Evolutionary conservation across 2,329 filamentous ascomycete genomes (phyloP).

Genomic region (Dichotomopilus funicola): DNA sequence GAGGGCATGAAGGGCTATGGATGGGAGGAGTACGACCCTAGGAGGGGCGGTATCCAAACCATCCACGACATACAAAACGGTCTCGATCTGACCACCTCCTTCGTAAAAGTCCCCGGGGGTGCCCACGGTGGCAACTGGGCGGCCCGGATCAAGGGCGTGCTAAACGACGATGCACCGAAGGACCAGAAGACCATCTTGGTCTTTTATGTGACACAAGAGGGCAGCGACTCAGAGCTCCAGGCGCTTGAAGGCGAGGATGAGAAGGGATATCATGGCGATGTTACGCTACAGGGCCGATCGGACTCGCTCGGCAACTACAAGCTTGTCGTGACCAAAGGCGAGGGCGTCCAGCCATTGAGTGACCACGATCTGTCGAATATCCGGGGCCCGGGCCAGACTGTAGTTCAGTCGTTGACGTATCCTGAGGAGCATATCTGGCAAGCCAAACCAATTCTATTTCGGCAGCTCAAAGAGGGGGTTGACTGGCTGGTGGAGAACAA

Average conservation of each 20-base stretch:
- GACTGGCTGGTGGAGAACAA: slow-evolving; percentile 41
- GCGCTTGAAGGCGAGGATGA: slow-evolving; percentile 46
- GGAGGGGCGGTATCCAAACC: slow-evolving; percentile 78
- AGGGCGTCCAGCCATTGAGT: slow-evolving; percentile 54
- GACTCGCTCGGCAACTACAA: slow-evolving; percentile 71
- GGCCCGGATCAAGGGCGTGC: slow-evolving; percentile 74
- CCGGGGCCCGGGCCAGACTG: slow-evolving; percentile 68
- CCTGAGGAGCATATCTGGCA: slow-evolving; percentile 61
- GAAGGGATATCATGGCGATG: slow-evolving; percentile 49
- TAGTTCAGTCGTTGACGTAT: slow-evolving; percentile 65
- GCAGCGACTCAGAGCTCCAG: slow-evolving; percentile 58
- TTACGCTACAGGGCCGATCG: slow-evolving; percentile 65
- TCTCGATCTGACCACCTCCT: slow-evolving; percentile 86
- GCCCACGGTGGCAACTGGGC: slow-evolving; percentile 86
- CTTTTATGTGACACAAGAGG: slow-evolving; percentile 79
- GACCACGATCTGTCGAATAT: slow-evolving; percentile 58
- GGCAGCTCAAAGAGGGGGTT: slow-evolving; percentile 46
- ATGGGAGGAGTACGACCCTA: slow-evolving; percentile 94
- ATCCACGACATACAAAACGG: slow-evolving; percentile 86
- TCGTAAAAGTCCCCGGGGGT: slow-evolving; percentile 87
- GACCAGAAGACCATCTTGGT: slow-evolving; percentile 70
- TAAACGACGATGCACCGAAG: slow-evolving; percentile 59
- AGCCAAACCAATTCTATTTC: slow-evolving; percentile 50
- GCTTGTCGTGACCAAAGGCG: slow-evolving; percentile 67
- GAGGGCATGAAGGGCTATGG: slow-evolving; percentile 93